Conservation (phyloP, 768 basidiomycete genomes). For the Hypsizygus marmoreus region DNA sequence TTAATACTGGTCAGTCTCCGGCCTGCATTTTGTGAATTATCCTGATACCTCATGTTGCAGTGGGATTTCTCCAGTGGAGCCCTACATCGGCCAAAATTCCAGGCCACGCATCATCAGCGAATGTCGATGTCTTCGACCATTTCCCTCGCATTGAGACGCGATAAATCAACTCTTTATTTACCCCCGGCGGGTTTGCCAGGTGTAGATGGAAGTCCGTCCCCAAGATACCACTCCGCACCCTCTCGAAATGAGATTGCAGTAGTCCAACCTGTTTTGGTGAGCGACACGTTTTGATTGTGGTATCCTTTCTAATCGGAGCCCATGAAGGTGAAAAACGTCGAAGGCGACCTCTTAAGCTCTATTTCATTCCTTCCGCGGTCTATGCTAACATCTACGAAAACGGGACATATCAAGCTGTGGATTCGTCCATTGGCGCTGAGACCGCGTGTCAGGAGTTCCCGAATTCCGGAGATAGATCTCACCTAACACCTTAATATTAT, state of each 20-base stretch:
- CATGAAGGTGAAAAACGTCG: conserved; percentile 74
- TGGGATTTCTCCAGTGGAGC: conserved; percentile 95
- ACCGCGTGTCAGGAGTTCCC: conserved; percentile 26
- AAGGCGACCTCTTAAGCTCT: conserved; percentile 74
- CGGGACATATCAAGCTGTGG: conserved; percentile 83
- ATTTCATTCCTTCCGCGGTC: conserved; percentile 78
- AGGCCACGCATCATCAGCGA: conserved; percentile 68
- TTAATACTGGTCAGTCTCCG: conserved; percentile 69
- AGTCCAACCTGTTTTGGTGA: conserved; percentile 86
- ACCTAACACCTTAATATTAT: neutral
- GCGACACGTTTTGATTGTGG: conserved; percentile 21
- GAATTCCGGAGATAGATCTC: conserved; percentile 15
- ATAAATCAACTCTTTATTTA: conserved; percentile 59
- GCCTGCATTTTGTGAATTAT: neutral
- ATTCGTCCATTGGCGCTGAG: conserved; percentile 66
- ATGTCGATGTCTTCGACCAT: conserved; percentile 78
- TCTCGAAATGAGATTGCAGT: conserved; percentile 88
- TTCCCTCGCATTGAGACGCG: conserved; percentile 71
- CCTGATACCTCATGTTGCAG: conserved; percentile 37
- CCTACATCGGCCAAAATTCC: conserved; percentile 84
- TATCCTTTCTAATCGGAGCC: neutral
- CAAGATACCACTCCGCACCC: conserved; percentile 84
- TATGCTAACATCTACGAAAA: conserved; percentile 77
- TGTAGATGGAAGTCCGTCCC: conserved; percentile 41
- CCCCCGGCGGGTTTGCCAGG: conserved; percentile 39